Conservation (phyloP, 495 filamentous ascomycete genomes). For the Lineolata rhizophorae region DNA sequence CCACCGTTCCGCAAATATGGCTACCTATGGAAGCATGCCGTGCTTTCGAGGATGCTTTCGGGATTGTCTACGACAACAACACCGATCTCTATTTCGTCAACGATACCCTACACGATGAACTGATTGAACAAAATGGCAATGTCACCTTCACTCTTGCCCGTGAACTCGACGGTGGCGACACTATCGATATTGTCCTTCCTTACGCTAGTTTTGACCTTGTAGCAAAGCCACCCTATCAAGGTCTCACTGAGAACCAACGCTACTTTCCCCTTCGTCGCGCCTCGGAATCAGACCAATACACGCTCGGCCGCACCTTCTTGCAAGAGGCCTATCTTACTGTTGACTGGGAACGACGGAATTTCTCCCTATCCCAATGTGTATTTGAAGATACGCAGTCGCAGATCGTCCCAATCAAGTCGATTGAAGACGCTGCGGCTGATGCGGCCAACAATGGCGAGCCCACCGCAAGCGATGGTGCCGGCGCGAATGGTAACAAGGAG, state of each 20-base stretch:
- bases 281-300: slow-evolving; percentile 28
- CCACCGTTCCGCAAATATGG: slow-evolving; percentile 31
- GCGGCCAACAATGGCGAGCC: too few species aligned
- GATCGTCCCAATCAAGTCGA: slow-evolving; percentile 16
- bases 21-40: slow-evolving; percentile 29
- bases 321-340: slow-evolving; percentile 32
- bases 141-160: slow-evolving; percentile 29
- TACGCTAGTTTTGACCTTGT: slow-evolving; percentile 30
- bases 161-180: slow-evolving; percentile 17
- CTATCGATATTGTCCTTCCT: slow-evolving; percentile 27
- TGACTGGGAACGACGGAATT: slow-evolving; percentile 25
- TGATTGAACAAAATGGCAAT: slow-evolving; percentile 25
- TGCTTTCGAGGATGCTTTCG: slow-evolving; percentile 30
- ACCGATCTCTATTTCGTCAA: slow-evolving; percentile 29
- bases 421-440: background rate
- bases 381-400: slow-evolving; percentile 18
- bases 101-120: slow-evolving; percentile 18
- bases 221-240: slow-evolving; percentile 14
- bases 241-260: slow-evolving; percentile 13
- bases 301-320: slow-evolving; percentile 31
- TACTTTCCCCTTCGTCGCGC: slow-evolving; percentile 33
- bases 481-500: too few species aligned
- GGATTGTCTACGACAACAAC: slow-evolving; percentile 22
- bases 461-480: too few species aligned
- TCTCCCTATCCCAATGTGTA: slow-evolving; percentile 21